A percentile compares a stretch with the other conserved stretches of the same genome.
Conservation (phyloP, 108 stramenopile species). For the Skeletonema costatum region DNA sequence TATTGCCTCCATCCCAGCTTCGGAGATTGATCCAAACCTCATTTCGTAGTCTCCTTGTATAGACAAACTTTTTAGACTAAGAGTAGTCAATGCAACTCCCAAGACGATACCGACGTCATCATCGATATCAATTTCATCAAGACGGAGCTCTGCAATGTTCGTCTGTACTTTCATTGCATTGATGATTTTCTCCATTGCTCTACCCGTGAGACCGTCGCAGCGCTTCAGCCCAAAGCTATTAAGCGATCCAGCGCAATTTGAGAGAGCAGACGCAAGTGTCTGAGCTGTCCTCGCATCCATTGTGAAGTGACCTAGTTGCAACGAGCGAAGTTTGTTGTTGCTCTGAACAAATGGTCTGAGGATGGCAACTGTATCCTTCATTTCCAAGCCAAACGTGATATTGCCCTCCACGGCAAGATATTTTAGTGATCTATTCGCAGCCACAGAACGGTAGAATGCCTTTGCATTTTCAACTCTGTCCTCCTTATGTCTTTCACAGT, state of each 20-base stretch:
- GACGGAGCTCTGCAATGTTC: neutral
- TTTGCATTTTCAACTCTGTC: neutral
- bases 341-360: neutral
- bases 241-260: neutral
- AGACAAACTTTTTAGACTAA: neutral
- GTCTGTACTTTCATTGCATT: neutral
- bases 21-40: neutral
- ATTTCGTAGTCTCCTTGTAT: neutral
- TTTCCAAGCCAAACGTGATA: neutral
- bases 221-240: neutral
- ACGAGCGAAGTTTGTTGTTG: neutral
- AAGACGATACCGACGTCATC: neutral
- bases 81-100: neutral
- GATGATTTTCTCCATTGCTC: neutral
- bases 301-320: neutral
- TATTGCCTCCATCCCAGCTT: neutral
- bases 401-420: neutral
- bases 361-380: neutral
- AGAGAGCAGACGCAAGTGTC: neutral
- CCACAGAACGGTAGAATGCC: slow-evolving; percentile 6
- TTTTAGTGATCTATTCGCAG: neutral
- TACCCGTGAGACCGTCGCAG: neutral
- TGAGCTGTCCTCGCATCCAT: slow-evolving; percentile 3
- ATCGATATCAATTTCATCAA: slow-evolving; percentile 1
- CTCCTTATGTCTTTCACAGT: neutral